Base-by-base conservation (phyloP, 2,329 filamentous ascomycete genomes). In the Ophiostoma pallidulum region DNA sequence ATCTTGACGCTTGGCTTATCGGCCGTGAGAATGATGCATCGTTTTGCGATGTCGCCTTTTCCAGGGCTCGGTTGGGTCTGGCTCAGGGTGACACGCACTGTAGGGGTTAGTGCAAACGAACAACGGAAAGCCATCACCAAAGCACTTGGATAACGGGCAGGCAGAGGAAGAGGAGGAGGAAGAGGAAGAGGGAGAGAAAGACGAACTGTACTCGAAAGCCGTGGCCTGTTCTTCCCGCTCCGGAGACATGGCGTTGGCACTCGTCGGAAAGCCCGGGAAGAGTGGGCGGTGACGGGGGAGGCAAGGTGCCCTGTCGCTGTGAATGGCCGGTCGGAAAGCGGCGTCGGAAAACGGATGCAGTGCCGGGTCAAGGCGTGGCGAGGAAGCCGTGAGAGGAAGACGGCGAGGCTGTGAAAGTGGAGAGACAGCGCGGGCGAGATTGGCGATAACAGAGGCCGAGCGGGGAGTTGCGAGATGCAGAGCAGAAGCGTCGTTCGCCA, bases 1-100 rank as follows among this genome's bases (percentile, higher is more conserved):
- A 75, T 62, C 14, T 51, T 52, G 14, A 68, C 16, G 4, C 40
- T 50, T 1, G 58, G 53, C 4, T 52, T 47, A 3, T 54, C 32
- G 3, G 28, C 41, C 4, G 59, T 60, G 13, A 70, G 52, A 3
- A 50, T 49, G 40, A 70, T 57, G 24, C 53, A 54, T 22, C 63
- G 63, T 43, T 56, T 43, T 7, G 54, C 53, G 13, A 57, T 44
- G 2, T 44, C 29, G 38, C 49, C 45, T 24, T 53, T 50, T 28
- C 37, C 33, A 41, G 28, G 44, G 12, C 44, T 31, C n/a, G 32
- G 41, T 9, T 47, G 55, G 41, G 48, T 42, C 1, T 49, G 38
- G 3, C 45, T 49, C 22, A 61, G 43, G 8, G 46, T 54, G 26
- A 61, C 47, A 3, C 47, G 51, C 32, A 60, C 55, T 57, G 45